Evolutionary conservation across 2,329 filamentous ascomycete species (phyloP).

Genomic region (Apiospora rasikravindrae): DNA sequence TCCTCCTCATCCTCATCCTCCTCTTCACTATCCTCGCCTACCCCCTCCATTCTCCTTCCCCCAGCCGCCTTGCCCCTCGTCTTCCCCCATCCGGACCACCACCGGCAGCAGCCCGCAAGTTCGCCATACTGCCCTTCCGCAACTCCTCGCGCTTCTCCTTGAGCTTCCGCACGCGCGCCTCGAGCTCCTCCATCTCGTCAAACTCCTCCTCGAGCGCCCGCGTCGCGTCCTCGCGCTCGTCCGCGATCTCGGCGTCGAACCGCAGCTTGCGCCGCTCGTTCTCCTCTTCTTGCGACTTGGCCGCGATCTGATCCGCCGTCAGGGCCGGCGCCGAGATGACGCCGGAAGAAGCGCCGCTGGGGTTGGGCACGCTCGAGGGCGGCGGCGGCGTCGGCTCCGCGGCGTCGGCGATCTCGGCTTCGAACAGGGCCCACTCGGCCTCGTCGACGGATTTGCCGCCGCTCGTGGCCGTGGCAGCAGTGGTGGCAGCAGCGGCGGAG

Average conservation of each 20-base stretch:
- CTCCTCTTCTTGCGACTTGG: conserved; percentile 55
- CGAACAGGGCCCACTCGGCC: conserved; percentile 85
- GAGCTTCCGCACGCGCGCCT: conserved; percentile 70
- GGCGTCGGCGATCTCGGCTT: conserved; percentile 73
- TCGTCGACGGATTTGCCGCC: conserved; percentile 58
- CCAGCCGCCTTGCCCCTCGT: conserved; percentile 33
- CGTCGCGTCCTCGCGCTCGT: conserved; percentile 77
- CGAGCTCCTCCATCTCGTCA: conserved; percentile 81
- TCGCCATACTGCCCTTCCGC: conserved; percentile 45
- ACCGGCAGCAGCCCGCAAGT: conserved; percentile 25
- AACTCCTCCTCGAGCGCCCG: conserved; percentile 78
- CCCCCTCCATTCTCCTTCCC: conserved; percentile 38
- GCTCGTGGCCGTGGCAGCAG: neutral
- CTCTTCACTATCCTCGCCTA: conserved; percentile 33
- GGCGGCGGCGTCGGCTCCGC: conserved; percentile 34
- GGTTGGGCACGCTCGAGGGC: conserved; percentile 27
- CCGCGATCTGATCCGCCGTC: conserved; percentile 66
- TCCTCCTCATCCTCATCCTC: conserved; percentile 50
- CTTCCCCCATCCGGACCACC: neutral
- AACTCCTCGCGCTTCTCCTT: conserved; percentile 75
- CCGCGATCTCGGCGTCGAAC: conserved; percentile 61
- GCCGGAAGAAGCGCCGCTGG: conserved; percentile 33
- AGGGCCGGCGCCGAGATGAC: conserved; percentile 74
- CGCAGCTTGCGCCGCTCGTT: conserved; percentile 58
- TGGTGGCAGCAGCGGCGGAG: neutral